Conservation (phyloP, 2,329 filamentous ascomycete genomes). For the Monilinia fructigena region DNA sequence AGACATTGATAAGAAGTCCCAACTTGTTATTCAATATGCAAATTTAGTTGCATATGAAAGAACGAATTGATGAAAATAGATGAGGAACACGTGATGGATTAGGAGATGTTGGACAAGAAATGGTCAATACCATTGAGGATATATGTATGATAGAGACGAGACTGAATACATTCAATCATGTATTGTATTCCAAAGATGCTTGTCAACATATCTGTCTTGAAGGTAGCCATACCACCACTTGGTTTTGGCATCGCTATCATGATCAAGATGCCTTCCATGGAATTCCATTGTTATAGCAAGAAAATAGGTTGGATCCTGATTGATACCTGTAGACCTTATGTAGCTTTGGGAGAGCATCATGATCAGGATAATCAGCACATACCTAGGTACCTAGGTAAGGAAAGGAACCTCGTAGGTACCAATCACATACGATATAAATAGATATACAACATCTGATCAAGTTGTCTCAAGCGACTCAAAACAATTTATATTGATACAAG, state of each 20-base stretch:
- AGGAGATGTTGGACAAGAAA: background rate
- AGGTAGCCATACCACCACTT: background rate
- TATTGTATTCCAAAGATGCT: background rate
- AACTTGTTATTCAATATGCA: background rate
- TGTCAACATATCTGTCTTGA: background rate
- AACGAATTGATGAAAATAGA: background rate
- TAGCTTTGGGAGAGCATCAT: background rate
- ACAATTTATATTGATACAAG: background rate
- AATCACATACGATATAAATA: background rate
- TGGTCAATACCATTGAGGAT: too few species aligned
- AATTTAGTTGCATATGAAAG: background rate
- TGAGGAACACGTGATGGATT: background rate
- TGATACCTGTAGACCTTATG: background rate
- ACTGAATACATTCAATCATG: background rate
- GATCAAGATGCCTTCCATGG: background rate
- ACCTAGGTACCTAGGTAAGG: too few species aligned
- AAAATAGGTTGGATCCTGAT: background rate
- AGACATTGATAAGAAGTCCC: background rate
- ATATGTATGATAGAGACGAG: background rate
- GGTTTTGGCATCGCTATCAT: background rate
- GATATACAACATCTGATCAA: background rate
- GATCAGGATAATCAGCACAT: background rate
- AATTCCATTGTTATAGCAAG: background rate
- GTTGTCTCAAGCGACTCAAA: background rate
- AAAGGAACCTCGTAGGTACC: background rate